Evolutionary conservation across 1,139 yeast genomes (phyloP).

Genomic region (Candida glucosophila): DNA sequence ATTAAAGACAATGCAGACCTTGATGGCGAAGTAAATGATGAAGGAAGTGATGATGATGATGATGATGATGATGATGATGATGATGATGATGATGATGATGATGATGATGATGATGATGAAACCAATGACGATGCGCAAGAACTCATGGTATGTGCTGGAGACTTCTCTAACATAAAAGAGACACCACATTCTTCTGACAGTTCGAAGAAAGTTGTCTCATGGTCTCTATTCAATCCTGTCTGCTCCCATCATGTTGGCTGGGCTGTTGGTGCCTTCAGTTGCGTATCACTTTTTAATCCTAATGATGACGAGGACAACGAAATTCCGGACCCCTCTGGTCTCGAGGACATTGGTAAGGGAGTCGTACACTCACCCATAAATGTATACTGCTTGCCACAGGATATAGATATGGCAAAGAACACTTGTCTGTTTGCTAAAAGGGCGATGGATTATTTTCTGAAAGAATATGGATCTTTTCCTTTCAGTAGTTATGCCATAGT

Average conservation of each 20-base stretch:
- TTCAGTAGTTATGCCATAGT: slow-evolving; percentile 73
- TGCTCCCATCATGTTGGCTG: slow-evolving; percentile 96
- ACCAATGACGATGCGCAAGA: slow-evolving; percentile 47
- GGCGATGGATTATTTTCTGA: slow-evolving; percentile 76
- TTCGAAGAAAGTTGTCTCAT: slow-evolving; percentile 67
- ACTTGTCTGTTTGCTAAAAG: slow-evolving; percentile 68
- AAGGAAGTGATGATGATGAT: no score
- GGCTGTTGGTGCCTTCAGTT: slow-evolving; percentile 84
- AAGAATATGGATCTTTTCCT: slow-evolving; percentile 91
- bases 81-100: no score
- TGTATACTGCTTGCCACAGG: slow-evolving; percentile 51
- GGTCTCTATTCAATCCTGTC: slow-evolving; percentile 78
- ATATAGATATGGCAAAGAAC: slow-evolving; percentile 53
- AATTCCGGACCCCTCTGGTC: slow-evolving; percentile 27
- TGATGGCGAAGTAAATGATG: slow-evolving; percentile 3
- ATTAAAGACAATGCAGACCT: slow-evolving; percentile 3
- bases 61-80: no score
- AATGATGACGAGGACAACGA: slow-evolving; percentile 25
- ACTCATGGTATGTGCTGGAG: slow-evolving; percentile 71
- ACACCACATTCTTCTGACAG: slow-evolving; percentile 48
- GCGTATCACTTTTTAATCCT: slow-evolving; percentile 42
- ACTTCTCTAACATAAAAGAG: slow-evolving; percentile 43
- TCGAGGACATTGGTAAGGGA: slow-evolving; percentile 23
- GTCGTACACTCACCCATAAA: slow-evolving; percentile 41
- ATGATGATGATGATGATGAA: slow-evolving; percentile 23